Conservation (phyloP, 106 monocot species). For the Apostasia shenzhenica region DNA sequence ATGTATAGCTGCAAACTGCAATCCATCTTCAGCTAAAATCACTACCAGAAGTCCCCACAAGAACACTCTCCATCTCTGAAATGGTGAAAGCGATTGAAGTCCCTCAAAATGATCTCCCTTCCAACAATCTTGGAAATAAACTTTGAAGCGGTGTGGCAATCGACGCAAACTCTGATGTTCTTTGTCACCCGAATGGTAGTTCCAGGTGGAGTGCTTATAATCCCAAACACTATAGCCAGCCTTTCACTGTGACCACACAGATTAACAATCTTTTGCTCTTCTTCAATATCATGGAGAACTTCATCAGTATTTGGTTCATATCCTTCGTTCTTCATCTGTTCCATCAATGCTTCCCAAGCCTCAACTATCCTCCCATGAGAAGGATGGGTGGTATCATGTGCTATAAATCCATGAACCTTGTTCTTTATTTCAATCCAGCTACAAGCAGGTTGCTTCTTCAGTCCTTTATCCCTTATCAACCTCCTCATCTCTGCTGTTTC, state of each 20-base stretch:
- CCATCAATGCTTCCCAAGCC: constrained; percentile 37
- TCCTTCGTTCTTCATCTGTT: constrained; percentile 65
- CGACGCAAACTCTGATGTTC: constrained; percentile 75
- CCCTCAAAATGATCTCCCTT: constrained; percentile 85
- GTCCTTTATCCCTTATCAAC: constrained; percentile 46
- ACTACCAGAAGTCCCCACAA: constrained; percentile 34
- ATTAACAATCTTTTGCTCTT: constrained; percentile 63
- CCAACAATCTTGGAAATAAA: constrained; percentile 62
- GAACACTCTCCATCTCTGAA: constrained; percentile 38
- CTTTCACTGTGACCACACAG: constrained; percentile 78
- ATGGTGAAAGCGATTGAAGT: constrained; percentile 70
- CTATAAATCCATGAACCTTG: constrained; percentile 50
- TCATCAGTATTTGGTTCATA: constrained; percentile 63
- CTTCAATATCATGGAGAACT: constrained; percentile 70
- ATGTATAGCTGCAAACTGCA: too few relatives aligned
- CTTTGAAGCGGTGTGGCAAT: constrained; percentile 72
- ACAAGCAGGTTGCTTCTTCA: constrained; percentile 67
- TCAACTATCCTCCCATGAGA: constrained; percentile 31
- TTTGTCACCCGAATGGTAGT: constrained; percentile 68
- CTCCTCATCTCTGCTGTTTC: constrained; percentile 48
- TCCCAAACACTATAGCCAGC: constrained; percentile 77
- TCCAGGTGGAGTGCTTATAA: constrained; percentile 62
- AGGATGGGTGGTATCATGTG: constrained; percentile 71
- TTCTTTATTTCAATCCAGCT: constrained; percentile 77
- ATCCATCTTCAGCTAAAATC: background rate